Evolutionary conservation across 169 alveolate species (phyloP).

Genomic region (Cyclospora cayetanensis): DNA sequence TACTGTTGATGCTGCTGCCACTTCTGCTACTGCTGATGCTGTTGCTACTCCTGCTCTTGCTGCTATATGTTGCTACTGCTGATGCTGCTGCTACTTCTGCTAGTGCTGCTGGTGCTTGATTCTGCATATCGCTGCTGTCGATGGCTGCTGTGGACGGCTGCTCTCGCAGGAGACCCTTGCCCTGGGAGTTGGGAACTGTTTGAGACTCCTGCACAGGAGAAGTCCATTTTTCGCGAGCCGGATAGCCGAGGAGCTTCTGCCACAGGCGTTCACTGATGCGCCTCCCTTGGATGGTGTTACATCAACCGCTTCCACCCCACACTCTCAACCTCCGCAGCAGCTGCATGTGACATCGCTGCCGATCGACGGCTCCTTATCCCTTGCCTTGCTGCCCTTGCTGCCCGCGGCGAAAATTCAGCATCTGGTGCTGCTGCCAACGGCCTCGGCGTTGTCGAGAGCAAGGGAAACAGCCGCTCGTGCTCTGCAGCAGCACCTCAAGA

Average conservation of each 20-base stretch:
- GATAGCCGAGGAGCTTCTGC: conserved; percentile 14
- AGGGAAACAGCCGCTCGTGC: not conserved
- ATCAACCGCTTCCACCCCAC: not conserved
- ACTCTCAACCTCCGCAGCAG: conserved; percentile 8
- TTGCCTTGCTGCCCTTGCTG: conserved; percentile 31
- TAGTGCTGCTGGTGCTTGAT: not conserved
- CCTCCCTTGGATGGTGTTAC: not conserved
- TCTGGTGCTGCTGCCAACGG: conserved; percentile 28
- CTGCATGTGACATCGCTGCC: not conserved
- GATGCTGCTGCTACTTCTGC: not conserved
- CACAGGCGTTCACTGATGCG: not conserved
- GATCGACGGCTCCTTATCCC: conserved; percentile 18
- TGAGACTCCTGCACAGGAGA: not conserved
- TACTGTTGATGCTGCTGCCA: not conserved
- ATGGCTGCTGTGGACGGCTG: conserved; percentile 26
- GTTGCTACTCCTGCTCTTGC: not conserved
- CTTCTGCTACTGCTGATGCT: conserved; percentile 9
- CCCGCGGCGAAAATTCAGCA: not conserved
- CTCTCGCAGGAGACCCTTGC: conserved; percentile 55
- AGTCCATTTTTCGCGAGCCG: not conserved
- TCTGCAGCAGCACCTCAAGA: conserved; percentile 36
- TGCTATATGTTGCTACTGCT: too few relatives aligned
- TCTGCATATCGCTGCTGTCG: not conserved
- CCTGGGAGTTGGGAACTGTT: not conserved
- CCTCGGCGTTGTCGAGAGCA: conserved; percentile 30